Evolutionary conservation across 352 stramenopile species (phyloP), one percentile per base, ranked within the genome.

Genomic region (Thalassiosira hispida): DNA sequence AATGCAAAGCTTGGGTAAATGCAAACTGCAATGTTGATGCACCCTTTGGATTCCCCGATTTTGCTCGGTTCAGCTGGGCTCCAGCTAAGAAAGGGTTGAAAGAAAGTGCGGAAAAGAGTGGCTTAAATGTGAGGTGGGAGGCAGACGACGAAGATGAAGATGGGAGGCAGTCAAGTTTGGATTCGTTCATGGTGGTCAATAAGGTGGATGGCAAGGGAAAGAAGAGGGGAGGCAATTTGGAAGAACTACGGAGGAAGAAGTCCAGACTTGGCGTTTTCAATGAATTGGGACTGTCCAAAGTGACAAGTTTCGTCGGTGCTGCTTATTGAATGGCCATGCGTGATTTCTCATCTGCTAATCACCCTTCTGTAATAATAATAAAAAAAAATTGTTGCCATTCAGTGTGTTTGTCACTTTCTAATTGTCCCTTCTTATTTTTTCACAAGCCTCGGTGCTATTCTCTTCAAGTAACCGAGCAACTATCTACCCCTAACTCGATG

Each of bases 31-130:
- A 96, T 57, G 12, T 77, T 49, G 94, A 98, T 81, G 33, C 79
- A 20, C 82, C 98, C 11, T 98, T 98, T 84, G 88, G 94, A 2
- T 98, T 95, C 84, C 94, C 95, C 2, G 95, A 96, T 77, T 94
- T 98, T 59, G 92, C 97, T 31, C 90, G 96, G 47, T 98, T 98
- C 84, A 97, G 92, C 60, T 98, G 96, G 96, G 92, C 91, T 20
- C 96, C 95, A 22, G 57, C 72, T 0, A 91, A 92, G 61, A 71
- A 84, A 35, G 55, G 52, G 22, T 71, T 92, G 35, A 66, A 84
- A 51, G 78, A 81, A 7, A 57, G 46, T 22, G 46, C n/a, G 7
- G 38, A 38, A 3, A 73, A 71, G 20, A 35, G 42, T 29, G 42
- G 60, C 25, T 38, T 14, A 5, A 51, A 70, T 42, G 44, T 82